Evolutionary conservation across 2,329 filamentous ascomycete species (phyloP).

Genomic region (Fusarium circinatum): DNA sequence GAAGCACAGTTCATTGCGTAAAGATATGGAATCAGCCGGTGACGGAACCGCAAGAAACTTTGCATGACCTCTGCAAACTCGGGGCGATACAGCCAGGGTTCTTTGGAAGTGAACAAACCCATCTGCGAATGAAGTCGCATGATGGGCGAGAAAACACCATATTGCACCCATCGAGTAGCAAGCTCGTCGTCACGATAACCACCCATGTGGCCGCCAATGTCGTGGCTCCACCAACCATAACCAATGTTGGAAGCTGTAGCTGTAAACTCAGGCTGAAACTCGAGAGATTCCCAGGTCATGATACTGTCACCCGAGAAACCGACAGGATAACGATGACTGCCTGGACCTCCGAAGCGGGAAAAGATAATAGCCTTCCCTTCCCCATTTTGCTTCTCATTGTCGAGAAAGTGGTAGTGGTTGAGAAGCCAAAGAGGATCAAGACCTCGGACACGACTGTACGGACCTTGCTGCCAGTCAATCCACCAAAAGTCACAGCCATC

Average conservation of each 20-base stretch:
- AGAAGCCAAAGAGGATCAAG: conserved; percentile 72
- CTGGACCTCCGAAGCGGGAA: conserved; percentile 70
- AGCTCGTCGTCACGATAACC: conserved; percentile 68
- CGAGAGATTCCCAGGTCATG: conserved; percentile 68
- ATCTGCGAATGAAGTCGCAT: conserved; percentile 69
- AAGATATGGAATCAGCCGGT: conserved; percentile 69
- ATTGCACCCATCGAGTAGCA: conserved; percentile 68
- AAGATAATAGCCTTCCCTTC: conserved; percentile 61
- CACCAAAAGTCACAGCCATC: conserved; percentile 72
- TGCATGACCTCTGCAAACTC: conserved; percentile 60
- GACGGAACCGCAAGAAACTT: conserved; percentile 62
- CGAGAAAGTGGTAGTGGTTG: conserved; percentile 72
- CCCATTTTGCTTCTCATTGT: conserved; percentile 52
- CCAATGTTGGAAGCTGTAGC: conserved; percentile 74
- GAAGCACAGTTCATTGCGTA: conserved; percentile 65
- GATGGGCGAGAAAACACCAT: conserved; percentile 70
- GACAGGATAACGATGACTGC: conserved; percentile 71
- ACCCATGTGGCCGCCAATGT: conserved; percentile 71
- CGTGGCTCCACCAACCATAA: conserved; percentile 76
- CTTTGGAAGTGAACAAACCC: conserved; percentile 67
- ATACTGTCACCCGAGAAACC: conserved; percentile 72
- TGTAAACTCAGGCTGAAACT: conserved; percentile 75
- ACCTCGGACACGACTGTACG: conserved; percentile 61
- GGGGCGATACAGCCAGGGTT: conserved; percentile 67
- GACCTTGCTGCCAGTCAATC: conserved; percentile 75